Conservation (phyloP, 176 grass and related monocot genomes). For the Eragrostis nindensis region DNA sequence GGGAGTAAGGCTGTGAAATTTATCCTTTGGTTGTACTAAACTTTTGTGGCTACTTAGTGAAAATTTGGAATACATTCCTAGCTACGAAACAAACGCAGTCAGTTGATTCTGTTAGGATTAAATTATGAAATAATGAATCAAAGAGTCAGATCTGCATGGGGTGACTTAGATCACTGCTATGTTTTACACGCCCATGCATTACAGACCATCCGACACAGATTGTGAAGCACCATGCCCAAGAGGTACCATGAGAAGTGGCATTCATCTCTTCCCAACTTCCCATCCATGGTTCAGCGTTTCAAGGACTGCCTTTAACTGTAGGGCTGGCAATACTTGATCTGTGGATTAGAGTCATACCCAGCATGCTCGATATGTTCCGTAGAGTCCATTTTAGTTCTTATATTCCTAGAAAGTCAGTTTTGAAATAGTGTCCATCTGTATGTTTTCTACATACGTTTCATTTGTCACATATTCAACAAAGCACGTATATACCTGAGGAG, state of each 20-base stretch:
- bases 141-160: too few relatives aligned
- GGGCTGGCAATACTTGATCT: neutral
- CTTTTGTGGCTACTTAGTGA: neutral
- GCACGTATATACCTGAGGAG: conserved; percentile 71
- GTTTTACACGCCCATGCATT: neutral
- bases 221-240: neutral
- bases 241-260: neutral
- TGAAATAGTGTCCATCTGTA: neutral
- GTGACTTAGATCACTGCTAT: neutral
- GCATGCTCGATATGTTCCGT: neutral
- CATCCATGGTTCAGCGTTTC: neutral
- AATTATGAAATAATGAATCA: neutral
- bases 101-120: neutral
- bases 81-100: neutral
- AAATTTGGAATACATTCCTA: neutral
- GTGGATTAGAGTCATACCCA: neutral
- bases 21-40: neutral
- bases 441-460: neutral
- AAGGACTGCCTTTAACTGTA: conserved; percentile 1
- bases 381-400: neutral
- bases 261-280: neutral
- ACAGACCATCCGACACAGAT: neutral
- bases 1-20: neutral
- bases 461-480: conserved; percentile 14
- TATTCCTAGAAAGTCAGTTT: neutral